Conservation (phyloP, 2,329 filamentous ascomycete genomes). For the Alternaria arbusti region DNA sequence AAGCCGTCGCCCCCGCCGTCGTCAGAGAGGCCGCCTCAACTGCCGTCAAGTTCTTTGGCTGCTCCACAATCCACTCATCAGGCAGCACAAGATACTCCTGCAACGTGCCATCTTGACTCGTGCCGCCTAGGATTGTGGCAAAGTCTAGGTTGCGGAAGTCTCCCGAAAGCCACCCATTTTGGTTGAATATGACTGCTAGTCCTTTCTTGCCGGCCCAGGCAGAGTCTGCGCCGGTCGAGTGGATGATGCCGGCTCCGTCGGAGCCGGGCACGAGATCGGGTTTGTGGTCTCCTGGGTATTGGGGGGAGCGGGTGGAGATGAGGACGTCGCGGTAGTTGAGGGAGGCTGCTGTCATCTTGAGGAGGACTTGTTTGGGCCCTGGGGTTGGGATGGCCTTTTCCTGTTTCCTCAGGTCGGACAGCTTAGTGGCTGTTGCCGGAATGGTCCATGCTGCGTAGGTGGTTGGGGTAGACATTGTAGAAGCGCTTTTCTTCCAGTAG, state of each 20-base stretch:
- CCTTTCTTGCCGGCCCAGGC: not conserved
- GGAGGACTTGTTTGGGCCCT: constrained; percentile 18
- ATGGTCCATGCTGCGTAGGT: constrained; percentile 12
- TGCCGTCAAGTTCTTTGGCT: constrained; percentile 37
- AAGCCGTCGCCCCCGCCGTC: constrained; percentile 32
- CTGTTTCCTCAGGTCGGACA: not conserved
- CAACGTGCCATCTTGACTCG: constrained; percentile 42
- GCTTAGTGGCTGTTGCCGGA: constrained; percentile 1
- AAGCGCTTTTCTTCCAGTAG: not conserved
- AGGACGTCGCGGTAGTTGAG: constrained; percentile 35
- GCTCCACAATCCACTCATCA: constrained; percentile 24
- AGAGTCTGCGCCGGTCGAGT: constrained; percentile 4
- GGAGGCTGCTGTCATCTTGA: constrained; percentile 29
- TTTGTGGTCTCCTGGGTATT: constrained; percentile 22
- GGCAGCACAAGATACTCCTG: constrained; percentile 28
- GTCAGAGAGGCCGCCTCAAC: constrained; percentile 28
- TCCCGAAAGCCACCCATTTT: not conserved
- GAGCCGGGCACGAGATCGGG: constrained; percentile 21
- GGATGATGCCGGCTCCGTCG: constrained; percentile 37
- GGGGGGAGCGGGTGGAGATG: constrained; percentile 14
- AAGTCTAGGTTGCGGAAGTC: not conserved
- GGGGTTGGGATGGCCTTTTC: not conserved
- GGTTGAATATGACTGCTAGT: not conserved
- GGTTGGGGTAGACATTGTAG: not conserved
- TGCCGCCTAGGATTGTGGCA: constrained; percentile 13